Evolutionary conservation across 805 yeast species (phyloP).

Genomic region (Lipomyces anomalus): DNA sequence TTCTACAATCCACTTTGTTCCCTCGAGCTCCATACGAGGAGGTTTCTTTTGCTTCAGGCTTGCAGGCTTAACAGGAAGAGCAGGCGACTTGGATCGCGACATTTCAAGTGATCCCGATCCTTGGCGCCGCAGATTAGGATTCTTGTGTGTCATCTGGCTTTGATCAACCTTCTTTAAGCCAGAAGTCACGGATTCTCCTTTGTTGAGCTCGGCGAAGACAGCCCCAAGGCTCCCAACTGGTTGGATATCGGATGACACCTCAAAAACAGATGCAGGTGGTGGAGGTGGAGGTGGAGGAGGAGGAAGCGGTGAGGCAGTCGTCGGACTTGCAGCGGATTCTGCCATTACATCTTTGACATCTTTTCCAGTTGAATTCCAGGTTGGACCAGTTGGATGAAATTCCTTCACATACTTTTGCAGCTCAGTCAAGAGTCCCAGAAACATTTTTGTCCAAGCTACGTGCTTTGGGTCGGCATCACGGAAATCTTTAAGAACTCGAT

Average conservation of each 20-base stretch:
- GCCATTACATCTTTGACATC: conserved; percentile 45
- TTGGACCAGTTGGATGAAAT: conserved; percentile 75
- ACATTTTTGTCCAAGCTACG: conserved; percentile 74
- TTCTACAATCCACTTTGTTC: conserved; percentile 84
- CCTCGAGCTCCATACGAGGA: conserved; percentile 63
- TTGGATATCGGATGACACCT: conserved; percentile 28
- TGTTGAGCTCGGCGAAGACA: conserved; percentile 82
- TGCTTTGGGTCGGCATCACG: conserved; percentile 65
- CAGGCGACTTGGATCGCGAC: conserved; percentile 47
- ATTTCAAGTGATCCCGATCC: no score
- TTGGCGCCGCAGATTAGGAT: conserved; percentile 67
- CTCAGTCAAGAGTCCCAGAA: conserved; percentile 58
- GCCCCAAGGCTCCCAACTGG: conserved; percentile 64
- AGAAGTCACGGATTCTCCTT: conserved; percentile 78
- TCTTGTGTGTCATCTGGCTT: conserved; percentile 90
- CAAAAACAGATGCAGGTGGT: conserved; percentile 70
- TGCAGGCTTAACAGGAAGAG: conserved; percentile 78
- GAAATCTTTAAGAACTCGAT: conserved; percentile 79
- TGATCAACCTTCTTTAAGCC: conserved; percentile 88
- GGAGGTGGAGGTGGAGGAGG: conserved; percentile 95
- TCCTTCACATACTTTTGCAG: conserved; percentile 70
- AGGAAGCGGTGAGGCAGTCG: conserved; percentile 37
- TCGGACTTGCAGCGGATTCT: conserved; percentile 29
- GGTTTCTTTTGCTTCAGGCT: conserved; percentile 49
- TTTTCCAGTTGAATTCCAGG: conserved; percentile 64